Evolutionary conservation across 2,329 filamentous ascomycete species (phyloP).

Genomic region (Diplodia sapinea): DNA sequence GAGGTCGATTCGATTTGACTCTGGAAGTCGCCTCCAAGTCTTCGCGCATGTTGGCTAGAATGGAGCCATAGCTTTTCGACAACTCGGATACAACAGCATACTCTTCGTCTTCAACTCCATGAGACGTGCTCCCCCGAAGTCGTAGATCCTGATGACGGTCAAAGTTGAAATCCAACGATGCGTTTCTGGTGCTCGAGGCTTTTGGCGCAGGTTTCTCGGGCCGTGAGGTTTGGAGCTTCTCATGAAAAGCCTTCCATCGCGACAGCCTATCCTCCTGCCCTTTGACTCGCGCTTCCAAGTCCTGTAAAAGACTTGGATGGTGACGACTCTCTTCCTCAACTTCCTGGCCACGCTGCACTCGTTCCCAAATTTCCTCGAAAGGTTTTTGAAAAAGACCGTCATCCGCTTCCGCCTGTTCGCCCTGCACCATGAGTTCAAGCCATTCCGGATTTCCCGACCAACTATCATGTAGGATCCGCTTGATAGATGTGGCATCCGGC

Average conservation of each 20-base stretch:
- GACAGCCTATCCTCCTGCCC: conserved; percentile 71
- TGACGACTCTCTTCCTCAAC: conserved; percentile 53
- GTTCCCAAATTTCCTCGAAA: conserved; percentile 74
- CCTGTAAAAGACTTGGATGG: conserved; percentile 60
- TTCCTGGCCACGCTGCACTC: conserved; percentile 65
- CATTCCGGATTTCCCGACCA: conserved; percentile 81
- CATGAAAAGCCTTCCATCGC: conserved; percentile 75
- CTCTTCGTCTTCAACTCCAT: background rate
- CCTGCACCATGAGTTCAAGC: conserved; percentile 72
- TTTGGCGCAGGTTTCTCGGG: conserved; percentile 32
- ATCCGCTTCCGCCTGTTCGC: conserved; percentile 62
- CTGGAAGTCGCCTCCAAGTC: background rate
- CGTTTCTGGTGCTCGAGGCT: background rate
- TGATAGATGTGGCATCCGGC: conserved; percentile 50
- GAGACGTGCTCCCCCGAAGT: background rate
- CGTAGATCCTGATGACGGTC: conserved; percentile 44
- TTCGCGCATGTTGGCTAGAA: conserved; percentile 26
- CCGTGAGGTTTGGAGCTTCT: conserved; percentile 38
- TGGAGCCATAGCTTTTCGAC: conserved; percentile 14
- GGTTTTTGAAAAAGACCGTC: conserved; percentile 69
- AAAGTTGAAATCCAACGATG: conserved; percentile 39
- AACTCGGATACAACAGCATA: background rate
- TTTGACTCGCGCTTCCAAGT: conserved; percentile 71
- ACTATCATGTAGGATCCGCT: conserved; percentile 69
- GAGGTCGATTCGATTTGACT: conserved; percentile 9